These are phyloP conservation scores for Amphicarpaea edgeworthii DNA, from an alignment of 306 rosid genomes.

Conservation along the genomic window DNA sequence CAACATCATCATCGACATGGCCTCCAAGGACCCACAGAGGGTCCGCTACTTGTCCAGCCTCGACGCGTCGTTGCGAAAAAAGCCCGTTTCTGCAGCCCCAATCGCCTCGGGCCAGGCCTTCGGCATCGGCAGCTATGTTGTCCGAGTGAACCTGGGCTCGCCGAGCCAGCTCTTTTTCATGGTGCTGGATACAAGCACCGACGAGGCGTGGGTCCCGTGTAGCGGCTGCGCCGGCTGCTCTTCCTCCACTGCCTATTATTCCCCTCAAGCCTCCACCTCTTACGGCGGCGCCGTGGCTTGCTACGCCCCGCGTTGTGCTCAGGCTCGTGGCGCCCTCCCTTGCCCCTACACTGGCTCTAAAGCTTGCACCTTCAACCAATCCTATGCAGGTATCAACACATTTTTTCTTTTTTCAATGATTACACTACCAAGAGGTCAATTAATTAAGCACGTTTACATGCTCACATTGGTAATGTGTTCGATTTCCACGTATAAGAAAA, in stretches of 20 bases:
- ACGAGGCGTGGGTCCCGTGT: slow-evolving; percentile 73
- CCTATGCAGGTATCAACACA: slow-evolving; percentile 55
- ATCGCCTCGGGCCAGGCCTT: slow-evolving; percentile 27
- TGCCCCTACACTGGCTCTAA: slow-evolving; percentile 50
- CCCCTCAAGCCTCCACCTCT: slow-evolving; percentile 54
- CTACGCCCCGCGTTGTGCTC: slow-evolving; percentile 53
- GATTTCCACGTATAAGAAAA: no score
- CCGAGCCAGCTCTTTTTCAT: slow-evolving; percentile 70
- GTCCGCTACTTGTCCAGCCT: slow-evolving; percentile 59
- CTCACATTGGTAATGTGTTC: no score
- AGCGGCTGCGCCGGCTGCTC: slow-evolving; percentile 51
- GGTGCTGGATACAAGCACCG: slow-evolving; percentile 63
- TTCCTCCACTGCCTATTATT: slow-evolving; percentile 55
- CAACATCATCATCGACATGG: slow-evolving; percentile 65
- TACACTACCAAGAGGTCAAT: no score
- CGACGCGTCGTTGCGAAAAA: background rate
- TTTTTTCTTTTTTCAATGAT: no score
- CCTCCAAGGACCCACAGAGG: slow-evolving; percentile 68
- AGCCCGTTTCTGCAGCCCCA: background rate
- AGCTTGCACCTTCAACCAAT: slow-evolving; percentile 65
- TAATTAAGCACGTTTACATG: no score
- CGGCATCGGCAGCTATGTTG: slow-evolving; percentile 53
- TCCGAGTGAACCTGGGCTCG: slow-evolving; percentile 63
- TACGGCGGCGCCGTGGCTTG: slow-evolving; percentile 53
- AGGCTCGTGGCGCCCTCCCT: slow-evolving; percentile 59